These are phyloP conservation scores for Aspergillus latus DNA, from an alignment of 2,329 filamentous ascomycete genomes.

Conservation along the genomic window DNA sequence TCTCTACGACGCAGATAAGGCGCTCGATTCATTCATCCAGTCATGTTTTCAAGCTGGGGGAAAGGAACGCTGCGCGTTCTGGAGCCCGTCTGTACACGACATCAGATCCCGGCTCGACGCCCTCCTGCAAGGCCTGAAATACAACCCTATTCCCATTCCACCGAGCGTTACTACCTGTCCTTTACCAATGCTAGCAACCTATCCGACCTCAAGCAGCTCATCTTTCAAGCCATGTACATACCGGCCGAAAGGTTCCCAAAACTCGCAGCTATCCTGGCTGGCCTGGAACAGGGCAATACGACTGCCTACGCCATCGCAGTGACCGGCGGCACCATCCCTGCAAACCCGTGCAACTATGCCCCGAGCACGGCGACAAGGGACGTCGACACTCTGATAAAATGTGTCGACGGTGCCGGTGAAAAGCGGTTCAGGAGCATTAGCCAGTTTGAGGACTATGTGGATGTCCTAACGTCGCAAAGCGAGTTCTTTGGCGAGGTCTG, in stretches of 20 bases:
- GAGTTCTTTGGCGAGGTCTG: neutral
- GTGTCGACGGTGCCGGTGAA: neutral
- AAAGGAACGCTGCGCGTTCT: neutral
- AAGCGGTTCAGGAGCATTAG: neutral
- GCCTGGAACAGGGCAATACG: neutral
- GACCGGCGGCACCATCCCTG: neutral
- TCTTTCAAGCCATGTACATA: neutral
- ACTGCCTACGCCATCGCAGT: neutral
- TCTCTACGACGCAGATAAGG: slow-evolving; percentile 32
- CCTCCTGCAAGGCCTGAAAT: neutral
- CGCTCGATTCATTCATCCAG: slow-evolving; percentile 34
- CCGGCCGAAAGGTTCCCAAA: neutral
- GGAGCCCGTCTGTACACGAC: neutral
- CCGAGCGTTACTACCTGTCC: neutral
- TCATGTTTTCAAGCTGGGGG: neutral
- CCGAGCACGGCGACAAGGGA: neutral
- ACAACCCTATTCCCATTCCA: neutral
- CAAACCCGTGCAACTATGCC: neutral
- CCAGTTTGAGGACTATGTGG: neutral
- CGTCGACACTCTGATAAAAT: neutral
- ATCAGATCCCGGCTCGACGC: neutral
- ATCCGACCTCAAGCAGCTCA: neutral
- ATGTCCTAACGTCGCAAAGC: neutral
- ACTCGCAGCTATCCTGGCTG: neutral
- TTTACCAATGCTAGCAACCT: neutral